Percentiles rank a stretch among this genome's conserved stretches.
Conservation (phyloP, 352 stramenopile genomes). For the Globisporangium middletonii region DNA sequence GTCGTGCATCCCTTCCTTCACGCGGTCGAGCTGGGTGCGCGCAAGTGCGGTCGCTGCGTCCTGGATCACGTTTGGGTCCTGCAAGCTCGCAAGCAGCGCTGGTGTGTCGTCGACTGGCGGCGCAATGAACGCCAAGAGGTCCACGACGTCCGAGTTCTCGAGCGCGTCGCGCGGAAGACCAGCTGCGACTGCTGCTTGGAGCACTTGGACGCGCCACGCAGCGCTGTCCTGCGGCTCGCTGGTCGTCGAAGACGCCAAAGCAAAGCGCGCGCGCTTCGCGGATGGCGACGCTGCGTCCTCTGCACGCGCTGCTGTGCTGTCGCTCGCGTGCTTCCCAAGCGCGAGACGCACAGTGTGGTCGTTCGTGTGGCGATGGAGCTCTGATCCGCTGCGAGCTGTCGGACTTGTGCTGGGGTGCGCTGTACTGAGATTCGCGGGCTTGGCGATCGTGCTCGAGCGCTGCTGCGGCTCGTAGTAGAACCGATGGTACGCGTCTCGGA, state of each 20-base stretch:
- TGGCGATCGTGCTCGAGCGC: too few species aligned
- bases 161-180: constrained; percentile 34
- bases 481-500: too few species aligned
- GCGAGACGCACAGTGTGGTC: not conserved
- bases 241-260: not conserved
- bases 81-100: constrained; percentile 17
- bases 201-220: constrained; percentile 12
- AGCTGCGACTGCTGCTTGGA: constrained; percentile 30
- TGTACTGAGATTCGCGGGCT: too few species aligned
- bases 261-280: too few species aligned
- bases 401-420: too few species aligned
- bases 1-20: constrained; percentile 81
- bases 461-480: too few species aligned
- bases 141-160: constrained; percentile 34
- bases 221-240: not conserved
- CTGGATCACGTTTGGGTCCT: constrained; percentile 28
- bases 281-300: too few species aligned
- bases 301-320: not conserved
- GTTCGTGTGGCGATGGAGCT: not conserved
- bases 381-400: too few species aligned
- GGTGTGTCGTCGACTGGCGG: constrained; percentile 5
- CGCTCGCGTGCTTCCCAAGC: not conserved
- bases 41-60: constrained; percentile 34
- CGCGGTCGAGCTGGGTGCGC: constrained; percentile 49
- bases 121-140: constrained; percentile 26